phyloP scores from a whole-genome alignment of 2,329 filamentous ascomycete species.

The Zymoseptoria ardabiliae region DNA sequence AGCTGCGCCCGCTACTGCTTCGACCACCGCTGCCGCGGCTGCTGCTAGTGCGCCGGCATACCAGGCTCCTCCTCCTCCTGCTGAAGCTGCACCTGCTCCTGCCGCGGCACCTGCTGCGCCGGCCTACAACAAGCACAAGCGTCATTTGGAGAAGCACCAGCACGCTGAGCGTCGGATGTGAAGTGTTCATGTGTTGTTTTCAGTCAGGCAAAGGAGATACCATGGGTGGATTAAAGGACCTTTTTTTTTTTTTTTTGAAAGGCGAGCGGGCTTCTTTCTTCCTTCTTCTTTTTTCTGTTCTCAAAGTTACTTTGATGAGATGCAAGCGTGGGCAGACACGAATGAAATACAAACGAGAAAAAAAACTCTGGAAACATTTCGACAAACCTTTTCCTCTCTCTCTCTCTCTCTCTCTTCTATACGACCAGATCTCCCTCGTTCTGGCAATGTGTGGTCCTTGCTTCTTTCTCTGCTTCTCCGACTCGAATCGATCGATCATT shows the following conservation, averaged over 20 bases:
- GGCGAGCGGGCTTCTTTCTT: neutral
- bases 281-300: neutral
- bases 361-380: no score
- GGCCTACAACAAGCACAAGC: constrained; percentile 19
- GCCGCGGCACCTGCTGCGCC: neutral
- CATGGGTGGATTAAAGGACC: neutral
- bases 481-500: no score
- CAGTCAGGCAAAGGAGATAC: neutral
- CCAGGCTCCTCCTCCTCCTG: constrained; percentile 14
- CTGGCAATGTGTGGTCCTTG: no score
- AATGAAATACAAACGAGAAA: no score
- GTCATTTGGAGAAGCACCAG: constrained; percentile 25
- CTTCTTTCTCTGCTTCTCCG: no score
- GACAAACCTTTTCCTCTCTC: no score
- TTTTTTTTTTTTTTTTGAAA: neutral
- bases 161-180: constrained; percentile 4
- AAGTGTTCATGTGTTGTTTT: neutral
- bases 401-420: no score
- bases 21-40: neutral
- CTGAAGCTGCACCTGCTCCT: constrained; percentile 22
- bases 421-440: no score
- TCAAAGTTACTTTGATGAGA: neutral
- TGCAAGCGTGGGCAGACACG: no score
- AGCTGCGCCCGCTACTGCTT: constrained; percentile 1
- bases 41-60: constrained; percentile 17